Percentiles rank a stretch among this genome's conserved stretches.
Conservation (phyloP, 2,329 filamentous ascomycete species). For the Aspergillus pseudotamarii region DNA sequence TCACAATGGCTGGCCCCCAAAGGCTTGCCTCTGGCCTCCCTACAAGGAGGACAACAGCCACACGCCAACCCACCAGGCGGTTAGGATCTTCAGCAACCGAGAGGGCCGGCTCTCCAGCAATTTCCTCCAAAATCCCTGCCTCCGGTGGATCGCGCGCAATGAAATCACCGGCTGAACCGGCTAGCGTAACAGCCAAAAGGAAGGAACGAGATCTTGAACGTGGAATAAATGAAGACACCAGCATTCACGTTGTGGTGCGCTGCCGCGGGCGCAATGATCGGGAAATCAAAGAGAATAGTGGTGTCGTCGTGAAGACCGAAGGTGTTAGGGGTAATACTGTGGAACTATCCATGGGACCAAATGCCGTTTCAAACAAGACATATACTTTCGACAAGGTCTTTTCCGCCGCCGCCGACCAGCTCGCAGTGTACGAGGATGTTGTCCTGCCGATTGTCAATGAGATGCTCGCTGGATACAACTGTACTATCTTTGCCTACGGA, state of each 20-base stretch:
- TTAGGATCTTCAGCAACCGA: conserved; percentile 57
- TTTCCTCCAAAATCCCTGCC: conserved; percentile 64
- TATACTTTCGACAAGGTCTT: conserved; percentile 98
- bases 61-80: conserved; percentile 55
- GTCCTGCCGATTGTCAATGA: conserved; percentile 92
- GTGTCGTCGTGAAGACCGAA: conserved; percentile 84
- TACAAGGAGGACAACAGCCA: conserved; percentile 47
- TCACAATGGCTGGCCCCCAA: conserved; percentile 57
- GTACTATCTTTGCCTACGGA: conserved; percentile 97
- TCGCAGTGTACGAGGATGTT: conserved; percentile 92
- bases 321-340: conserved; percentile 84
- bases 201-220: conserved; percentile 84
- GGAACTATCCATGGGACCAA: conserved; percentile 88
- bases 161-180: conserved; percentile 48
- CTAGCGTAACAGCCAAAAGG: conserved; percentile 69
- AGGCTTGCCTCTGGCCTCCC: conserved; percentile 53
- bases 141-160: conserved; percentile 39
- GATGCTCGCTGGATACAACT: conserved; percentile 95
- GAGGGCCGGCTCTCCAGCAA: conserved; percentile 69
- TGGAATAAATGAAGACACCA: conserved; percentile 77
- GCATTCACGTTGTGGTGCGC: conserved; percentile 95
- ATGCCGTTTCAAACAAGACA: conserved; percentile 89
- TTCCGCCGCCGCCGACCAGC: conserved; percentile 90
- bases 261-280: conserved; percentile 91
- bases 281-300: conserved; percentile 91